Conservation (phyloP, 2,329 filamentous ascomycete species). For the Phialocephala subalpina region DNA sequence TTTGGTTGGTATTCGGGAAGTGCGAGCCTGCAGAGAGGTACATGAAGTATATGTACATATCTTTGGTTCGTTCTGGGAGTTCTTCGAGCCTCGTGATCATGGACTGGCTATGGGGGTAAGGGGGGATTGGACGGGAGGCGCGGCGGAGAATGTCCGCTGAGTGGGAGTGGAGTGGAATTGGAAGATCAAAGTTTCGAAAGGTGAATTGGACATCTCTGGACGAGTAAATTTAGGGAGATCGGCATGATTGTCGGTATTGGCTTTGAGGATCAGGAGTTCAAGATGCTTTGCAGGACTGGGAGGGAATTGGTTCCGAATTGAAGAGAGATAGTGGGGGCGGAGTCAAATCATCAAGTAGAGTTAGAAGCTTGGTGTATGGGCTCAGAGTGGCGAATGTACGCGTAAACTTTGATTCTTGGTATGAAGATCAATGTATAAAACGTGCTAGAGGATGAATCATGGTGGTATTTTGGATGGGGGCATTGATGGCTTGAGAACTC, state of each 20-base stretch:
- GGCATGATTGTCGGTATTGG: not conserved
- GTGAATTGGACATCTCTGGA: not conserved
- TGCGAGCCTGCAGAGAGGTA: no score
- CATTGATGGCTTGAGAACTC: not conserved
- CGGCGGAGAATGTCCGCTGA: constrained; percentile 9
- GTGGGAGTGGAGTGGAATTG: constrained; percentile 3
- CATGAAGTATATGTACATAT: no score
- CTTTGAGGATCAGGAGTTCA: not conserved
- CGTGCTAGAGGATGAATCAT: not conserved
- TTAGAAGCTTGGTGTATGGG: not conserved
- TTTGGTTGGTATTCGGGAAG: not conserved
- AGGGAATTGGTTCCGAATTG: not conserved
- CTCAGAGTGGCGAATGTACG: not conserved
- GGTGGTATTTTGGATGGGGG: not conserved
- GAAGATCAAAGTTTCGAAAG: not conserved
- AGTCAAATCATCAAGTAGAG: not conserved
- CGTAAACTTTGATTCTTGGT: not conserved
- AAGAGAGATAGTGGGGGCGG: not conserved
- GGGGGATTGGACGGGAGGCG: not conserved
- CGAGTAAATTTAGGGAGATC: not conserved
- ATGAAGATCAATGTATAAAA: not conserved
- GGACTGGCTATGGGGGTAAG: not conserved
- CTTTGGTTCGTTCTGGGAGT: no score
- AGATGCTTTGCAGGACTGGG: not conserved
- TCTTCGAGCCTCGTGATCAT: not conserved